phyloP scores from a whole-genome alignment of 768 basidiomycete species.

The Megacollybia marginata region DNA sequence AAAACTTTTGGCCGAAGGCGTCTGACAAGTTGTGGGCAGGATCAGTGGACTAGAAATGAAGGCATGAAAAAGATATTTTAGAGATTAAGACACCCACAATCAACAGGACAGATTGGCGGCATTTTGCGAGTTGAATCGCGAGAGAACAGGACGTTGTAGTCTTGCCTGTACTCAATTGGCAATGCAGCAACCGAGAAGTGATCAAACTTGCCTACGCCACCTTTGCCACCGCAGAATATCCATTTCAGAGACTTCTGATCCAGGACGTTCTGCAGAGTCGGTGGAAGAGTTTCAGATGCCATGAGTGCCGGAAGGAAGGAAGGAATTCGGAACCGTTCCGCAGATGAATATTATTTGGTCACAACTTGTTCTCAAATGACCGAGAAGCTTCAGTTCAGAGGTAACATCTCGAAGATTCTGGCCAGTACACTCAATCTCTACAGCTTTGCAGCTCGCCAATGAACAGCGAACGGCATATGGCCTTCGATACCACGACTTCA shows the following conservation, averaged over 20 bases:
- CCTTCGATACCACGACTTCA: slow-evolving; percentile 81
- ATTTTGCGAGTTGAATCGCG: slow-evolving; percentile 90
- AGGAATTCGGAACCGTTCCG: too few species aligned
- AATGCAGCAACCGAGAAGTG: neutral
- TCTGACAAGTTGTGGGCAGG: slow-evolving; percentile 99
- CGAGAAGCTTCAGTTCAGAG: too few species aligned
- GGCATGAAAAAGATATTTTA: neutral
- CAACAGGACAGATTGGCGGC: slow-evolving; percentile 90
- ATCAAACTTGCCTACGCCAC: slow-evolving; percentile 79
- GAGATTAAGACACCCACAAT: slow-evolving; percentile 52
- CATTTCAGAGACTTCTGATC: slow-evolving; percentile 93
- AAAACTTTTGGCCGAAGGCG: slow-evolving; percentile 98
- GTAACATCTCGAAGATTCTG: too few species aligned
- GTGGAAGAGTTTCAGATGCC: slow-evolving; percentile 35
- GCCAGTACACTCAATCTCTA: neutral
- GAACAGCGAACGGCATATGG: slow-evolving; percentile 90
- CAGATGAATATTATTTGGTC: too few species aligned
- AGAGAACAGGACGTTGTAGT: slow-evolving; percentile 97
- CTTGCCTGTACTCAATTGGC: slow-evolving; percentile 40
- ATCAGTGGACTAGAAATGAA: slow-evolving; percentile 74
- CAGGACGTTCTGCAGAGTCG: slow-evolving; percentile 90
- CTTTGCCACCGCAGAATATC: slow-evolving; percentile 99
- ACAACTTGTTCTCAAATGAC: too few species aligned
- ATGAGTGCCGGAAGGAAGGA: too few species aligned
- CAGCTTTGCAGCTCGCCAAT: slow-evolving; percentile 79